Evolutionary conservation across 2,329 filamentous ascomycete species (phyloP).

Genomic region (Claviceps purpurea): DNA sequence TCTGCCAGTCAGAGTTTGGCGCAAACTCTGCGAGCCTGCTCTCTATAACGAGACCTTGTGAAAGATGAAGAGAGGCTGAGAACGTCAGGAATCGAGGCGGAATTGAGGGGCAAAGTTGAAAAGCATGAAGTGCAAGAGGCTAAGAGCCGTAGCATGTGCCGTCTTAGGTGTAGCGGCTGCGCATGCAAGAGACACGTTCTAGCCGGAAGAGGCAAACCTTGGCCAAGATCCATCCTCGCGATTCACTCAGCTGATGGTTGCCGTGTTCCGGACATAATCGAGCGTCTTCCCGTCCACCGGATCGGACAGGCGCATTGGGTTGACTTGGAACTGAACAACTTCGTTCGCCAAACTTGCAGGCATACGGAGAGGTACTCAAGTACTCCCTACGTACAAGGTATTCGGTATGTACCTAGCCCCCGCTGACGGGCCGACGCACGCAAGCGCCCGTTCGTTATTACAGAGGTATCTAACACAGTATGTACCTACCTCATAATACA

Average conservation of each 20-base stretch:
- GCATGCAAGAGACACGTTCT: background rate
- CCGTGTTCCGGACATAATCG: background rate
- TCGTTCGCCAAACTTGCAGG: background rate
- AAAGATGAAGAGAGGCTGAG: background rate
- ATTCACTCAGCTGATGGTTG: background rate
- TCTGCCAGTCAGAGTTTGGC: no score
- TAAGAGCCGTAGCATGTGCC: background rate
- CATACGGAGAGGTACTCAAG: no score
- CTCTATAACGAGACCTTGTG: background rate
- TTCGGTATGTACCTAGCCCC: background rate
- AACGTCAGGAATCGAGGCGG: background rate
- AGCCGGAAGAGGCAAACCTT: background rate
- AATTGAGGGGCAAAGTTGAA: background rate
- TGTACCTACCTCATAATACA: no score
- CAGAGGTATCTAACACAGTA: no score
- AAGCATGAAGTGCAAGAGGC: background rate
- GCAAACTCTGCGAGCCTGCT: background rate
- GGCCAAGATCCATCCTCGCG: background rate
- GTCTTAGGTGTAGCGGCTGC: background rate
- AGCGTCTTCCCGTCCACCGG: background rate
- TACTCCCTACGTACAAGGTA: background rate
- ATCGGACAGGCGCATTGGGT: background rate
- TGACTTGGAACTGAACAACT: background rate
- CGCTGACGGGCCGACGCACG: background rate
- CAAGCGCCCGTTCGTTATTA: background rate